phyloP scores from a whole-genome alignment of 768 basidiomycete genomes.

The Asterophora parasitica region DNA sequence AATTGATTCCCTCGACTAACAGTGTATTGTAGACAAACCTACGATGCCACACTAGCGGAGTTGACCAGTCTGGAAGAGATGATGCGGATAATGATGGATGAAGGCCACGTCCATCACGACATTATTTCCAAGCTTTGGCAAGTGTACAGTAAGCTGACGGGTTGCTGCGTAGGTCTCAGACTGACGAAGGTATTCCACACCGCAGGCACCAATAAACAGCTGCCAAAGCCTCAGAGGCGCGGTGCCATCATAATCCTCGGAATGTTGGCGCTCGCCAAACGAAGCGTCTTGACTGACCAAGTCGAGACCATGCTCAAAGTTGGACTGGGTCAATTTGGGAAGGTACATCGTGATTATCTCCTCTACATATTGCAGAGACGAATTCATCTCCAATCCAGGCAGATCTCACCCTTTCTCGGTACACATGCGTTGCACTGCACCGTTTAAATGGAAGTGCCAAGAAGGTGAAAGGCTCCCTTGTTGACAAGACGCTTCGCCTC shows the following conservation, averaged over 20 bases:
- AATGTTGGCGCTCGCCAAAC: constrained; percentile 88
- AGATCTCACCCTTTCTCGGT: constrained; percentile 86
- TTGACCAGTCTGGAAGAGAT: constrained; percentile 95
- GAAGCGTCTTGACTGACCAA: constrained; percentile 67
- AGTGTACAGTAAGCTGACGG: constrained; percentile 71
- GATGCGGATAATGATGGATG: constrained; percentile 94
- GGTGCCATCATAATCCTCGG: constrained; percentile 96
- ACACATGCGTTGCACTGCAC: constrained; percentile 91
- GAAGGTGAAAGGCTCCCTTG: constrained; percentile 93
- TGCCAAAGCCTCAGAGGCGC: constrained; percentile 83
- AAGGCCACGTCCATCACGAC: constrained; percentile 75
- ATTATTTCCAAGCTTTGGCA: constrained; percentile 93
- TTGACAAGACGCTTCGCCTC: constrained; percentile 80
- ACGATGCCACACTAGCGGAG: constrained; percentile 89
- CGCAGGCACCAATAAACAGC: constrained; percentile 64
- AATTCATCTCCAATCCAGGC: constrained; percentile 38
- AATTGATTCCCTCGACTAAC: not conserved
- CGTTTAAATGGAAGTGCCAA: constrained; percentile 92
- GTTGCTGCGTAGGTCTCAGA: not conserved
- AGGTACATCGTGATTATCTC: constrained; percentile 39
- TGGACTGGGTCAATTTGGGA: constrained; percentile 80
- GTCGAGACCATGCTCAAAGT: constrained; percentile 83
- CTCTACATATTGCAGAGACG: not conserved
- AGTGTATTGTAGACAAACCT: constrained; percentile 62
- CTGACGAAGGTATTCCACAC: not conserved